Percentiles rank a stretch among this genome's conserved stretches.
phyloP scores from a whole-genome alignment of 768 basidiomycete species.

The Auricularia heimuer region DNA sequence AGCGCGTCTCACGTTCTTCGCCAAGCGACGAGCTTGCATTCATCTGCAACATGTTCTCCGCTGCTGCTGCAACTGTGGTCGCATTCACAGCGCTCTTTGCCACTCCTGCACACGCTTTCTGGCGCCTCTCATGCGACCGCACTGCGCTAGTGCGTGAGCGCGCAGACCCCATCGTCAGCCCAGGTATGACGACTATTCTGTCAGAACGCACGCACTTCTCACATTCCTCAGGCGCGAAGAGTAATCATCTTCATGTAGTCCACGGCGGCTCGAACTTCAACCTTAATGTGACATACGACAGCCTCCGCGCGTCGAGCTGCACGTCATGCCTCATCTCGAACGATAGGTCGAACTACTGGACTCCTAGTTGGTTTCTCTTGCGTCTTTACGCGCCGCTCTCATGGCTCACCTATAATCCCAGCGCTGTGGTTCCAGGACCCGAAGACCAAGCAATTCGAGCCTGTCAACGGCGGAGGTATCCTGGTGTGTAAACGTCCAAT shows the following conservation, averaged over 20 bases:
- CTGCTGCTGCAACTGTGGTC: background rate
- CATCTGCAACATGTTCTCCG: background rate
- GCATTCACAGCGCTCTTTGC: background rate
- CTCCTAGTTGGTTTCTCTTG: background rate
- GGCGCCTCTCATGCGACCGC: background rate
- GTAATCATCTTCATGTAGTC: background rate
- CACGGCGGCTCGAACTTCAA: background rate
- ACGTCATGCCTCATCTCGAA: background rate
- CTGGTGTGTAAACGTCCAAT: background rate
- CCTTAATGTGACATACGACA: background rate
- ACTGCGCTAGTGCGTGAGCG: background rate
- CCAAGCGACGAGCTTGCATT: too few relatives aligned
- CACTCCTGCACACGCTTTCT: background rate
- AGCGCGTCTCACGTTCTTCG: too few relatives aligned
- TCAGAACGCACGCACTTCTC: too few relatives aligned
- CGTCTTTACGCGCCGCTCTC: too few relatives aligned
- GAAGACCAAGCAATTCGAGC: background rate
- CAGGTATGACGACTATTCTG: background rate
- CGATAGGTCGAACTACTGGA: background rate
- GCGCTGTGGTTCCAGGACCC: slow-evolving; percentile 1
- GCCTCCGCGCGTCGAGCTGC: background rate
- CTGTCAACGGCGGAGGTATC: background rate
- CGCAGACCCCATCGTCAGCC: background rate
- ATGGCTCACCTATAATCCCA: background rate
- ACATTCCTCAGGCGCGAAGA: background rate